These are phyloP conservation scores for Magnaporthiopsis rhizophila DNA, from an alignment of 2,329 filamentous ascomycete species.

Conservation along the genomic window DNA sequence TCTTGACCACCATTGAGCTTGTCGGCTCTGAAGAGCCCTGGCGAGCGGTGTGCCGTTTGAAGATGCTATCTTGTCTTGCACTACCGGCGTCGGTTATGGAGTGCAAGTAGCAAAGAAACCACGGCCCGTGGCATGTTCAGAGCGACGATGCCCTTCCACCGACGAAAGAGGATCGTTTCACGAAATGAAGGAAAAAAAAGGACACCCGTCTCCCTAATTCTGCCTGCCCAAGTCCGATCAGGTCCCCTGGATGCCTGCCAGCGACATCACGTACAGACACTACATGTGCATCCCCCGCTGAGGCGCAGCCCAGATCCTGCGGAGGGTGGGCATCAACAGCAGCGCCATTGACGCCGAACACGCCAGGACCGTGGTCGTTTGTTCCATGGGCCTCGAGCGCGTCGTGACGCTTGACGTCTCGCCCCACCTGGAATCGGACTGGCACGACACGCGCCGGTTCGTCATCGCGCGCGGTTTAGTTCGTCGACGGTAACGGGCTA, in stretches of 20 bases:
- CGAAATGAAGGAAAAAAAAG: background rate
- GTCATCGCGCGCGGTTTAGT: background rate
- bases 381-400: background rate
- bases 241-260: background rate
- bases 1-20: background rate
- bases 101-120: background rate
- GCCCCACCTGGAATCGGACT: background rate
- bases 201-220: background rate
- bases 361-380: background rate
- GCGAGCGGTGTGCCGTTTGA: background rate
- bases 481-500: background rate
- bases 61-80: no score
- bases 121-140: no score
- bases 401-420: background rate
- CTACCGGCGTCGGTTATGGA: background rate
- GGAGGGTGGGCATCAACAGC: background rate
- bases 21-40: background rate
- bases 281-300: no score
- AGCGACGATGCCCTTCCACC: no score
- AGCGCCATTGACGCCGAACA: background rate
- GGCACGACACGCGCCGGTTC: background rate
- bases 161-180: background rate
- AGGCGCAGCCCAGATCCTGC: no score
- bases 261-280: no score
- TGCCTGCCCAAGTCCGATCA: background rate